phyloP scores from a whole-genome alignment of 2,329 filamentous ascomycete genomes.

The Xylaria sp. region DNA sequence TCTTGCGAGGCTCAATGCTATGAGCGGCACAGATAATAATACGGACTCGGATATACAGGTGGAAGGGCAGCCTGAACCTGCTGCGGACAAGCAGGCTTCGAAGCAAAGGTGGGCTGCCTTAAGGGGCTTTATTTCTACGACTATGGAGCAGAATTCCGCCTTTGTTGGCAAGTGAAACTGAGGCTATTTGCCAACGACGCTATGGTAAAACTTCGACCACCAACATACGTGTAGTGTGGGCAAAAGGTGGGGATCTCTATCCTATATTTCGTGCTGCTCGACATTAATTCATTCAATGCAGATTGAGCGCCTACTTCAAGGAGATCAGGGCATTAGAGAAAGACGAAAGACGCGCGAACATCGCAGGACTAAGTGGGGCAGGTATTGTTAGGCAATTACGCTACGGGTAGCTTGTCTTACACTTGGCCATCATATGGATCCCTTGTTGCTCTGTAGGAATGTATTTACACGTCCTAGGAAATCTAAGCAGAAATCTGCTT shows the following conservation, averaged over 20 bases:
- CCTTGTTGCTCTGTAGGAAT: neutral
- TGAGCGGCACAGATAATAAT: constrained; percentile 35
- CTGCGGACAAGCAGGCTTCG: constrained; percentile 28
- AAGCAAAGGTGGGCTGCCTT: constrained; percentile 77
- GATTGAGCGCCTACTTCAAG: neutral
- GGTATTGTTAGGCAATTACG: neutral
- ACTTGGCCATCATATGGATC: neutral
- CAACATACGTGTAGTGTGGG: neutral
- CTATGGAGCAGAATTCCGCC: constrained; percentile 86
- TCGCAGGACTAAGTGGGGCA: too few species aligned
- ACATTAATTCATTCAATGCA: neutral
- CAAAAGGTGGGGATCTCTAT: constrained; percentile 3
- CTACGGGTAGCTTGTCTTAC: neutral
- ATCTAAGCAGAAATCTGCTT: neutral
- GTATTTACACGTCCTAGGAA: neutral
- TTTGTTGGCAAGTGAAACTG: constrained; percentile 56
- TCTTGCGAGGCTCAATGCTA: constrained; percentile 72
- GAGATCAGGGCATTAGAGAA: neutral
- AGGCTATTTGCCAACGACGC: constrained; percentile 9
- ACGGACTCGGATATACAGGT: constrained; percentile 7
- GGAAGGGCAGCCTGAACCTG: constrained; percentile 16
- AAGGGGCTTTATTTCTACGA: constrained; percentile 81
- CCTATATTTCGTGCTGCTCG: neutral
- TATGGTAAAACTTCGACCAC: neutral
- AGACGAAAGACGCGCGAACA: neutral